Conservation (phyloP, 2,329 filamentous ascomycete genomes). For the Pseudogymnoascus sp. region DNA sequence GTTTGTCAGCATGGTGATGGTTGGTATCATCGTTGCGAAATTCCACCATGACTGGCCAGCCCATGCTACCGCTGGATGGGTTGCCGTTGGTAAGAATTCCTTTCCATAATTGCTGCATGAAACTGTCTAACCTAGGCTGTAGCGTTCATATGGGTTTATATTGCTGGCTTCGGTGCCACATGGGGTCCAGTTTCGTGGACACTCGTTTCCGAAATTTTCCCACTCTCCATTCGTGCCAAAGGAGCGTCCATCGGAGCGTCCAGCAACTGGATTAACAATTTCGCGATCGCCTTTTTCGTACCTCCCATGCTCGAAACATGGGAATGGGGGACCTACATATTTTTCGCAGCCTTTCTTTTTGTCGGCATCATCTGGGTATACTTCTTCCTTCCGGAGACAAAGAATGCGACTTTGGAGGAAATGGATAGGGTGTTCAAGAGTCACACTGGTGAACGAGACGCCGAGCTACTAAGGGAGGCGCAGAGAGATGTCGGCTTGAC, state of each 20-base stretch:
- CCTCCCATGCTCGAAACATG: slow-evolving; percentile 36
- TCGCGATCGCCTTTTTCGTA: slow-evolving; percentile 40
- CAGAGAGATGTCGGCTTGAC: slow-evolving; percentile 23
- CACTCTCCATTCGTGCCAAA: slow-evolving; percentile 32
- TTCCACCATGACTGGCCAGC: slow-evolving; percentile 32
- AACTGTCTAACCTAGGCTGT: background rate
- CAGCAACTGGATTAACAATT: slow-evolving; percentile 41
- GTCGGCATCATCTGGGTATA: slow-evolving; percentile 41
- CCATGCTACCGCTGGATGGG: slow-evolving; percentile 34
- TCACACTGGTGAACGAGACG: slow-evolving; percentile 29
- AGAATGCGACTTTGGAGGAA: slow-evolving; percentile 46
- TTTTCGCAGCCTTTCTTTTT: slow-evolving; percentile 45
- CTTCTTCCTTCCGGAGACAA: slow-evolving; percentile 48
- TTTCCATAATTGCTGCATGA: background rate
- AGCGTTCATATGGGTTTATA: slow-evolving; percentile 29
- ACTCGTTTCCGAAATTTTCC: slow-evolving; percentile 34
- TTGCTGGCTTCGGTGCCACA: slow-evolving; percentile 26
- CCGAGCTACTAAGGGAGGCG: slow-evolving; percentile 19
- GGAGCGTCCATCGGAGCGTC: slow-evolving; percentile 37
- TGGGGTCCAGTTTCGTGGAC: slow-evolving; percentile 33
- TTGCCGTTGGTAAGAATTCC: slow-evolving; percentile 25
- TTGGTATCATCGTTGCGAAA: slow-evolving; percentile 36
- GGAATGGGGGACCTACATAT: slow-evolving; percentile 49
- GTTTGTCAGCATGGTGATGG: slow-evolving; percentile 33
- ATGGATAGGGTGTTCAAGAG: slow-evolving; percentile 46